These are phyloP conservation scores for Scedosporium dehoogii DNA, from an alignment of 2,329 filamentous ascomycete species.

Conservation along the genomic window DNA sequence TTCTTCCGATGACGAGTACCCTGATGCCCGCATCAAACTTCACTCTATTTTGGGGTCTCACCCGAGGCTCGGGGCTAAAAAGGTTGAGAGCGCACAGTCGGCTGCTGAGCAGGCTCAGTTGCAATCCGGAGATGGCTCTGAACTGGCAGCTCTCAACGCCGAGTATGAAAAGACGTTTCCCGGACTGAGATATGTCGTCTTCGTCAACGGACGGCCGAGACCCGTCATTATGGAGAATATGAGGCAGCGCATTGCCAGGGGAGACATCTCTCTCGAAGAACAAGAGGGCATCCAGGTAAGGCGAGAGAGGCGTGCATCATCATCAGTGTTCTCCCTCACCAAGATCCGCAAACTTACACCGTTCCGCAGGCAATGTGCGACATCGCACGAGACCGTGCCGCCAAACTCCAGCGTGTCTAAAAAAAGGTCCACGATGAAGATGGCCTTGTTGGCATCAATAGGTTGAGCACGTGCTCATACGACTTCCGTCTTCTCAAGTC, in stretches of 20 bases:
- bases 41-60: constrained; percentile 70
- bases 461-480: background rate
- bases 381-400: constrained; percentile 72
- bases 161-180: constrained; percentile 77
- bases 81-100: constrained; percentile 73
- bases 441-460: no score
- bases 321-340: constrained; percentile 6
- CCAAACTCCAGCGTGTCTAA: constrained; percentile 39
- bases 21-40: constrained; percentile 36
- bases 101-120: constrained; percentile 74
- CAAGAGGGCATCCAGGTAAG: constrained; percentile 63
- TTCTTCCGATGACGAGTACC: constrained; percentile 24
- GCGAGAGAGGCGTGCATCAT: constrained; percentile 13
- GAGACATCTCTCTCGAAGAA: constrained; percentile 58
- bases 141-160: constrained; percentile 55
- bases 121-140: constrained; percentile 38
- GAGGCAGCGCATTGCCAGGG: constrained; percentile 59
- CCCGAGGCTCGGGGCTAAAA: constrained; percentile 72
- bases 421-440: no score
- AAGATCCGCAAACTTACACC: constrained; percentile 12
- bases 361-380: constrained; percentile 70
- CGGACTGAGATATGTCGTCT: constrained; percentile 79
- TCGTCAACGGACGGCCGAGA: constrained; percentile 73
- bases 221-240: constrained; percentile 75
- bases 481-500: background rate